Percentiles rank a stretch among this genome's conserved stretches.
These are phyloP conservation scores for Schizophyllum commune DNA, from an alignment of 1,284 basidiomycete species.

Conservation along the genomic window DNA sequence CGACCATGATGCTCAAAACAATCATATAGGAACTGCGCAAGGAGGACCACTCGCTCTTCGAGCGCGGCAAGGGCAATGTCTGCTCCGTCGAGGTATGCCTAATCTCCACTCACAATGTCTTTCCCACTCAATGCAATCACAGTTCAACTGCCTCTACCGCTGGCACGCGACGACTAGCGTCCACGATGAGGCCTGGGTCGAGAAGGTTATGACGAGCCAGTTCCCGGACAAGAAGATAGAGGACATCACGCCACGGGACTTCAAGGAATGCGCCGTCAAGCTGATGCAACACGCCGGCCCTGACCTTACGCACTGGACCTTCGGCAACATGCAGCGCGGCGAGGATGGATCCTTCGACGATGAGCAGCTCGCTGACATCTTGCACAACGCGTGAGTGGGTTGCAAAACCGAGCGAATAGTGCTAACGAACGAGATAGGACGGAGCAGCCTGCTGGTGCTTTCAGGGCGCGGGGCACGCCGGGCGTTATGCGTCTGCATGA, in stretches of 20 bases:
- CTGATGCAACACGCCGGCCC: slow-evolving; percentile 32
- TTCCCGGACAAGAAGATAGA: slow-evolving; percentile 51
- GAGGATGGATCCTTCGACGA: slow-evolving; percentile 61
- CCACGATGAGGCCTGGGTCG: slow-evolving; percentile 65
- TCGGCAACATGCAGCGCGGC: slow-evolving; percentile 63
- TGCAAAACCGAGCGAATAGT: not conserved
- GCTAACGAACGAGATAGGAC: slow-evolving; percentile 36
- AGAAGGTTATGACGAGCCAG: slow-evolving; percentile 35
- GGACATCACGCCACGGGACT: slow-evolving; percentile 51
- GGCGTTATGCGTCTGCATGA: slow-evolving; percentile 68
- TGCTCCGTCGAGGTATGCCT: slow-evolving; percentile 64
- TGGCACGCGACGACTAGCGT: slow-evolving; percentile 74
- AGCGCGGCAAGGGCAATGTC: slow-evolving; percentile 69
- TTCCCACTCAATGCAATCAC: slow-evolving; percentile 1
- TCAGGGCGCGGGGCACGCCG: slow-evolving; percentile 75
- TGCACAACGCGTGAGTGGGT: slow-evolving; percentile 60
- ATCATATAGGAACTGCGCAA: slow-evolving; percentile 65
- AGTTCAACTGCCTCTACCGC: slow-evolving; percentile 80
- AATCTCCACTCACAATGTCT: not conserved
- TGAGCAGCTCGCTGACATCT: slow-evolving; percentile 57
- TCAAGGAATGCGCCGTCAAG: slow-evolving; percentile 37
- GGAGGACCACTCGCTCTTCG: slow-evolving; percentile 53
- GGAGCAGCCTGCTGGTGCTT: slow-evolving; percentile 66
- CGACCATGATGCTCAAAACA: no score
- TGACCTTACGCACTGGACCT: slow-evolving; percentile 58